These are phyloP conservation scores for Condylostoma magnum DNA, from an alignment of 169 alveolate genomes.

Conservation along the genomic window DNA sequence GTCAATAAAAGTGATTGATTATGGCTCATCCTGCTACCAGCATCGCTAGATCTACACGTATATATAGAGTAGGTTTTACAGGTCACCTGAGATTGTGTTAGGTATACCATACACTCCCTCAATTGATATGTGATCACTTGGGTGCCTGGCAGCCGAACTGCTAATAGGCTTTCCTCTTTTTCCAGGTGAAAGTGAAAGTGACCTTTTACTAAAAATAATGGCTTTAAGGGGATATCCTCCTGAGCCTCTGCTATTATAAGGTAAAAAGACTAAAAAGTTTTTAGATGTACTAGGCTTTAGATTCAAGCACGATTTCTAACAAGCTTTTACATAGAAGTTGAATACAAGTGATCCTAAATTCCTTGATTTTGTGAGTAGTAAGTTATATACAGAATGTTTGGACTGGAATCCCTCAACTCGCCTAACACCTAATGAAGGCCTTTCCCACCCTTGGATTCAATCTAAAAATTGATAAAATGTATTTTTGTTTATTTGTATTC, in stretches of 20 bases:
- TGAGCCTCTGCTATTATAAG: slow-evolving; percentile 34
- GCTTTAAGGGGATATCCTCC: slow-evolving; percentile 78
- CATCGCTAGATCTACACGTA: slow-evolving; percentile 55
- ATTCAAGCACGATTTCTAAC: slow-evolving; percentile 36
- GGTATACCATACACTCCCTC: slow-evolving; percentile 50
- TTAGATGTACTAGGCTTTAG: slow-evolving; percentile 65
- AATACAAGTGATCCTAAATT: slow-evolving; percentile 35
- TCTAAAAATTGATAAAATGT: too few relatives aligned
- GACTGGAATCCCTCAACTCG: slow-evolving; percentile 79
- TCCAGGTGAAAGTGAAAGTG: slow-evolving; percentile 74
- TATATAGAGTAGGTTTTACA: slow-evolving; percentile 69
- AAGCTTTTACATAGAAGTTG: background rate
- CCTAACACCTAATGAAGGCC: slow-evolving; percentile 76
- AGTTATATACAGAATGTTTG: slow-evolving; percentile 63
- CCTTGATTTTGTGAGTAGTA: slow-evolving; percentile 39
- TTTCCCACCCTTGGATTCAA: slow-evolving; percentile 56
- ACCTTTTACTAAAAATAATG: slow-evolving; percentile 67
- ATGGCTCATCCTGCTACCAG: slow-evolving; percentile 70
- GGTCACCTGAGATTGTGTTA: slow-evolving; percentile 76
- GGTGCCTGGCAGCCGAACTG: slow-evolving; percentile 66
- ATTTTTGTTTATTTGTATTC: too few relatives aligned
- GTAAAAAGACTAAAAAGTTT: slow-evolving; percentile 61
- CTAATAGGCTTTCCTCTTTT: slow-evolving; percentile 66
- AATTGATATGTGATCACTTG: slow-evolving; percentile 77
- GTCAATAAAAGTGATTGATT: slow-evolving; percentile 68